A percentile compares a stretch with the other conserved stretches of the same genome.
These are phyloP conservation scores for Phytophthora pistaciae DNA, from an alignment of 352 stramenopile species.

Conservation along the genomic window DNA sequence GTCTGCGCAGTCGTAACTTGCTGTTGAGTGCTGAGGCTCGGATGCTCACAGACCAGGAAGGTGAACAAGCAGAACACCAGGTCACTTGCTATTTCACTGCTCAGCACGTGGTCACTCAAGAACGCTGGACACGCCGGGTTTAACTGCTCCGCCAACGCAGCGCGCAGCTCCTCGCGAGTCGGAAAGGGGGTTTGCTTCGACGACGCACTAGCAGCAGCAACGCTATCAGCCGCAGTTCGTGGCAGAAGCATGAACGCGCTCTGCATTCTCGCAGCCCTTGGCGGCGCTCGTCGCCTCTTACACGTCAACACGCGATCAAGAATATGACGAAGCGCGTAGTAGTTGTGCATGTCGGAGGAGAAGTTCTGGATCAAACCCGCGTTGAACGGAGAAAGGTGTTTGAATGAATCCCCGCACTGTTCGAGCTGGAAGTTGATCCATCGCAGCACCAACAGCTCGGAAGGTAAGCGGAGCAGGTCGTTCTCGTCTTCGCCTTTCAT, in stretches of 20 bases:
- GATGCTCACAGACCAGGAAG: conserved; percentile 69
- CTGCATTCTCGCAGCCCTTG: conserved; percentile 12
- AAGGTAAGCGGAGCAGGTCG: conserved; percentile 57
- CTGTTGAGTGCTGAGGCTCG: conserved; percentile 35
- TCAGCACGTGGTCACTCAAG: conserved; percentile 46
- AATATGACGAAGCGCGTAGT: conserved; percentile 68
- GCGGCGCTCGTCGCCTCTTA: conserved; percentile 12
- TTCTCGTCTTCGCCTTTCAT: conserved; percentile 63
- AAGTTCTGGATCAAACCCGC: conserved; percentile 76
- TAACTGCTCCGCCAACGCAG: conserved; percentile 46
- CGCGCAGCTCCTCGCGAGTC: conserved; percentile 50
- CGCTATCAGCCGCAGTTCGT: conserved; percentile 7
- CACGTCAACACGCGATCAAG: conserved; percentile 46
- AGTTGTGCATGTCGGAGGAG: conserved; percentile 66
- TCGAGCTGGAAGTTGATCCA: conserved; percentile 79
- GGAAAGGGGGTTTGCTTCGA: conserved; percentile 43
- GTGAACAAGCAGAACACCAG: conserved; percentile 67
- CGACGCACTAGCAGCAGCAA: conserved; percentile 1
- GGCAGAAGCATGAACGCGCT: conserved; percentile 31
- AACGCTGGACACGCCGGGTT: conserved; percentile 53
- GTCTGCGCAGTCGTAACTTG: neutral
- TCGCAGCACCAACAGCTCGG: conserved; percentile 68
- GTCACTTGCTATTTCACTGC: conserved; percentile 51
- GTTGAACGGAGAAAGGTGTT: conserved; percentile 24
- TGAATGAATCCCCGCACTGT: conserved; percentile 44